These are phyloP conservation scores for Closterium sp. DNA, from an alignment of 139 green algal species.

Conservation along the genomic window DNA sequence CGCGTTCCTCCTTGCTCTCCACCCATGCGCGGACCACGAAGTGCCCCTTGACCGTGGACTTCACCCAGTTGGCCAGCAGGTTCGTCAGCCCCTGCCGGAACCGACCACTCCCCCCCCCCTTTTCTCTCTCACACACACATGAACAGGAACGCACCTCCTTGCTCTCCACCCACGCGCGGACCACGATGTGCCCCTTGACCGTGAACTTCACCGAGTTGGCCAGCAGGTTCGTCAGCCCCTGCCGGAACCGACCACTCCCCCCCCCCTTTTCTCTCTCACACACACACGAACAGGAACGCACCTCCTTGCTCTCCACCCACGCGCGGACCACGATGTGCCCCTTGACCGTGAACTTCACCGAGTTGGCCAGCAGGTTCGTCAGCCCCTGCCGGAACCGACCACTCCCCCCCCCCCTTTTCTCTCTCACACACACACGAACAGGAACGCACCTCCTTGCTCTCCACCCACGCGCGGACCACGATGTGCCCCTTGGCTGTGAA, in stretches of 20 bases:
- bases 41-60: no score
- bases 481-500: conserved; percentile 28
- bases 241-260: conserved; percentile 25
- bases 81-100: conserved; percentile 48
- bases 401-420: not conserved
- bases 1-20: not conserved
- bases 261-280: not conserved
- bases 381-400: conserved; percentile 45
- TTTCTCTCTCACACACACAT: not conserved
- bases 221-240: conserved; percentile 45
- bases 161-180: conserved; percentile 35
- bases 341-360: conserved; percentile 38
- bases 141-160: no score
- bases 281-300: conserved; percentile 7
- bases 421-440: not conserved
- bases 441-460: not conserved
- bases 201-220: conserved; percentile 47
- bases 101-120: not conserved
- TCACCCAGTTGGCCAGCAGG: conserved; percentile 37
- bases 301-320: no score
- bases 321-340: conserved; percentile 24
- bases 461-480: conserved; percentile 33
- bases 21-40: no score
- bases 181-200: conserved; percentile 4
- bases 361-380: conserved; percentile 41